Conservation (phyloP, 257 asterid species). For the Apocynum venetum region DNA sequence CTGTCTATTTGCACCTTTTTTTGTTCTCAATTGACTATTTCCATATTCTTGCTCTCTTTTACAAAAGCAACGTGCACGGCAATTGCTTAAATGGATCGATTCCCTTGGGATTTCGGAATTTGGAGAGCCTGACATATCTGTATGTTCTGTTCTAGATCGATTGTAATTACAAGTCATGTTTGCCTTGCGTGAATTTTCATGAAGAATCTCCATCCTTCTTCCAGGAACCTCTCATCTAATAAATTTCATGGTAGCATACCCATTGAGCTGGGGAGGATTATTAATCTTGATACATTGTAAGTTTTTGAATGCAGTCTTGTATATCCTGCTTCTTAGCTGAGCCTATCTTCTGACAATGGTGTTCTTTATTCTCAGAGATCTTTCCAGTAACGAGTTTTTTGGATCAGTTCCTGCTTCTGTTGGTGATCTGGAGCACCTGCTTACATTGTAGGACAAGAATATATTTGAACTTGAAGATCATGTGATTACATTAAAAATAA, state of each 20-base stretch:
- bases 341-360: constrained; percentile 4
- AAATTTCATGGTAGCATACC: constrained; percentile 69
- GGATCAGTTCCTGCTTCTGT: constrained; percentile 81
- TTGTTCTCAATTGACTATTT: neutral
- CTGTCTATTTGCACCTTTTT: neutral
- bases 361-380: constrained; percentile 51
- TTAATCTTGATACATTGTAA: constrained; percentile 91
- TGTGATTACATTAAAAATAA: neutral
- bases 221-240: constrained; percentile 87
- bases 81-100: constrained; percentile 76
- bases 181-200: neutral
- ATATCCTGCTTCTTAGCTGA: neutral
- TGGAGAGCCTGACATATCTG: constrained; percentile 93
- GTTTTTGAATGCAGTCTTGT: constrained; percentile 18
- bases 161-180: neutral
- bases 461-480: neutral
- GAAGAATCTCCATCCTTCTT: neutral
- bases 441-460: constrained; percentile 56
- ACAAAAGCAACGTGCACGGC: constrained; percentile 76
- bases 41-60: neutral
- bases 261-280: constrained; percentile 72
- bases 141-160: constrained; percentile 27
- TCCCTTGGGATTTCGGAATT: constrained; percentile 74
- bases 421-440: constrained; percentile 96
- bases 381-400: constrained; percentile 70